These are phyloP conservation scores for Fagus crenata DNA, from an alignment of 306 rosid species.

Conservation along the genomic window DNA sequence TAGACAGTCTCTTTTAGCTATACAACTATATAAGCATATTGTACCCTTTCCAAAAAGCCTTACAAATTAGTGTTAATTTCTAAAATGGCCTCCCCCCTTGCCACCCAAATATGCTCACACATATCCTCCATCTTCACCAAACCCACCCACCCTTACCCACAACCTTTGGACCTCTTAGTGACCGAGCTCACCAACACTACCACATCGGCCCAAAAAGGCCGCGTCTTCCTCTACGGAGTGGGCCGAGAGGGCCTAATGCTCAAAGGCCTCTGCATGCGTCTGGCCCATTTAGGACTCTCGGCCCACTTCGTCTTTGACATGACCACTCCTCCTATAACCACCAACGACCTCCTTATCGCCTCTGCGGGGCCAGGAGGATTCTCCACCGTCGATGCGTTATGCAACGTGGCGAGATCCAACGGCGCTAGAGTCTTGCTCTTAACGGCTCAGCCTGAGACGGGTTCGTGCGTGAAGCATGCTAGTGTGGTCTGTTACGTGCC, in stretches of 20 bases:
- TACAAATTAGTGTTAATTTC: too few species aligned
- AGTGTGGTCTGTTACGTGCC: slow-evolving; percentile 68
- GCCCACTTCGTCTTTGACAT: slow-evolving; percentile 81
- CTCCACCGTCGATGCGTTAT: slow-evolving; percentile 84
- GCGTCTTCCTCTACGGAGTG: slow-evolving; percentile 76
- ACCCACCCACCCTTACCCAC: slow-evolving; percentile 58
- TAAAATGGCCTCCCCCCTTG: slow-evolving; percentile 27
- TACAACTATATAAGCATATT: too few species aligned
- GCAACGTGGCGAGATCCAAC: slow-evolving; percentile 54
- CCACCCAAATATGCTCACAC: slow-evolving; percentile 66
- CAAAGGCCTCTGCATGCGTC: slow-evolving; percentile 81
- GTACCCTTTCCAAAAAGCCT: too few species aligned
- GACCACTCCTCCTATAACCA: slow-evolving; percentile 72
- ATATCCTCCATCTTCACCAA: slow-evolving; percentile 66
- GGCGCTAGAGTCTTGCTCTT: slow-evolving; percentile 74
- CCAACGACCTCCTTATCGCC: slow-evolving; percentile 69
- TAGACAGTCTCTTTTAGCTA: too few species aligned
- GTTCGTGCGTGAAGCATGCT: slow-evolving; percentile 68
- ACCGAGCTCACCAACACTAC: slow-evolving; percentile 46
- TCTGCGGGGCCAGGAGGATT: slow-evolving; percentile 92
- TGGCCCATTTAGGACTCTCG: slow-evolving; percentile 69
- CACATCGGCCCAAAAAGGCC: slow-evolving; percentile 38
- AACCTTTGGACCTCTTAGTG: slow-evolving; percentile 54
- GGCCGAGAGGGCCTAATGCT: slow-evolving; percentile 96
- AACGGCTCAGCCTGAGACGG: slow-evolving; percentile 80